Percentiles rank a stretch among this genome's conserved stretches.
Evolutionary conservation across 2,329 filamentous ascomycete genomes (phyloP).

Genomic region (Trichoderma sp.): DNA sequence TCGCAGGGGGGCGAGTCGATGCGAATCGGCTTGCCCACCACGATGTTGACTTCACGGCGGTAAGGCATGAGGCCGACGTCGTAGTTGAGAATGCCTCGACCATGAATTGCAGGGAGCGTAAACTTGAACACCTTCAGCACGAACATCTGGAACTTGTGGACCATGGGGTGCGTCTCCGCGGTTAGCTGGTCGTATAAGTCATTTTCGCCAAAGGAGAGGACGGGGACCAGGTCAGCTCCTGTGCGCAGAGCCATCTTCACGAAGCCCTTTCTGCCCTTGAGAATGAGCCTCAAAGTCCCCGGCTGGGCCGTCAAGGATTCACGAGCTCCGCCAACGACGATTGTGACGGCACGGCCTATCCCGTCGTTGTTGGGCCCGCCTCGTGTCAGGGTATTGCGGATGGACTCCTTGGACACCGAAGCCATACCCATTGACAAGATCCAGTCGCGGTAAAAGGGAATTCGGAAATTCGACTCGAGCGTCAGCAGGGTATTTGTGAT

Average conservation of each 20-base stretch:
- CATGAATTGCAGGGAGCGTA: slow-evolving; percentile 87
- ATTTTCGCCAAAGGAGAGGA: slow-evolving; percentile 92
- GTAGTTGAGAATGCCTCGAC: slow-evolving; percentile 93
- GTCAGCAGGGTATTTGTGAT: slow-evolving; percentile 94
- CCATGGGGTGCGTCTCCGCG: slow-evolving; percentile 71
- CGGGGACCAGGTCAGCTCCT: slow-evolving; percentile 91
- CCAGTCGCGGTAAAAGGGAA: slow-evolving; percentile 93
- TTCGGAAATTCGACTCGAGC: slow-evolving; percentile 92
- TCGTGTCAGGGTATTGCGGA: slow-evolving; percentile 80
- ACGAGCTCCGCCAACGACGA: slow-evolving; percentile 88
- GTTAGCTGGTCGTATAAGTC: slow-evolving; percentile 91
- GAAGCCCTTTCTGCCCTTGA: slow-evolving; percentile 86
- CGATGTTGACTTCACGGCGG: slow-evolving; percentile 80
- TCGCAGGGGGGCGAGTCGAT: slow-evolving; percentile 59
- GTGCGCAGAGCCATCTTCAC: slow-evolving; percentile 89
- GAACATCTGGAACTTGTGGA: slow-evolving; percentile 80
- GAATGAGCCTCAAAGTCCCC: slow-evolving; percentile 71
- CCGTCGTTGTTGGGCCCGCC: slow-evolving; percentile 78
- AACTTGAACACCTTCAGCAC: slow-evolving; percentile 88
- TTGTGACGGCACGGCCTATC: slow-evolving; percentile 94
- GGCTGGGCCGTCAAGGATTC: slow-evolving; percentile 90
- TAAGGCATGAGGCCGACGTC: slow-evolving; percentile 97
- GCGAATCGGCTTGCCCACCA: slow-evolving; percentile 79
- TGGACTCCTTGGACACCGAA: slow-evolving; percentile 88
- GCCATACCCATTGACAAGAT: slow-evolving; percentile 84